Evolutionary conservation across 2,329 filamentous ascomycete genomes (phyloP).

Genomic region (Colletotrichum tabaci): DNA sequence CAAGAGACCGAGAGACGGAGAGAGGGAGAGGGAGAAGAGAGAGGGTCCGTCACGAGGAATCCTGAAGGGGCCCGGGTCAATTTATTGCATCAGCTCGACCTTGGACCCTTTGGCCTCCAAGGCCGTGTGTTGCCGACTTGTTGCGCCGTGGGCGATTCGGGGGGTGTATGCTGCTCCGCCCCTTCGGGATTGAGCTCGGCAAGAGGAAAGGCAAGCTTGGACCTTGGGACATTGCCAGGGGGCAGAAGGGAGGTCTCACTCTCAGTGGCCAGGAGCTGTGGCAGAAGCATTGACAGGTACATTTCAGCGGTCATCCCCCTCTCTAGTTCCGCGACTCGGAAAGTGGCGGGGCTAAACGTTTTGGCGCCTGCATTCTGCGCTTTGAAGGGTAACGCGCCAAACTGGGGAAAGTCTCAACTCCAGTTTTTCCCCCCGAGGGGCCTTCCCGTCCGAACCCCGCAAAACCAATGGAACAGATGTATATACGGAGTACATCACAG

Average conservation of each 20-base stretch:
- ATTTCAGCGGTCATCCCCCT: conserved; percentile 23
- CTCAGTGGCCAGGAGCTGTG: background rate
- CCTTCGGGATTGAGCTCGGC: conserved; percentile 43
- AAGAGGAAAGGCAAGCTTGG: conserved; percentile 29
- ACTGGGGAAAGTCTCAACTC: conserved; percentile 24
- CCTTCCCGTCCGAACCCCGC: conserved; percentile 31
- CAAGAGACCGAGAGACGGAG: background rate
- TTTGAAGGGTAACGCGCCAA: conserved; percentile 14
- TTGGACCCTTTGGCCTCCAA: conserved; percentile 23
- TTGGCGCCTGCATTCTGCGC: conserved; percentile 24
- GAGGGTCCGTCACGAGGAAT: background rate
- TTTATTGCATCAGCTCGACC: conserved; percentile 37
- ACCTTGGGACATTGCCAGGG: conserved; percentile 11
- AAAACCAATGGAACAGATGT: conserved; percentile 15
- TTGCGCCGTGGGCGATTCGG: conserved; percentile 9
- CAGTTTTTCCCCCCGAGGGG: conserved; percentile 19
- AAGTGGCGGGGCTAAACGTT: conserved; percentile 43
- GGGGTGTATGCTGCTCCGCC: conserved; percentile 39
- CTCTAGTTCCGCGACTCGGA: conserved; percentile 39
- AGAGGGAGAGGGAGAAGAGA: background rate
- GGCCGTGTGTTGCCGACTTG: conserved; percentile 35
- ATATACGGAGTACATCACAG: too few relatives aligned
- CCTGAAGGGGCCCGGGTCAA: conserved; percentile 26
- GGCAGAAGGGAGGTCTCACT: background rate
- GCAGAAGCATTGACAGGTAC: background rate